These are phyloP conservation scores for Sugiyamaella mastotermitis DNA, from an alignment of 805 yeast species.

Conservation along the genomic window DNA sequence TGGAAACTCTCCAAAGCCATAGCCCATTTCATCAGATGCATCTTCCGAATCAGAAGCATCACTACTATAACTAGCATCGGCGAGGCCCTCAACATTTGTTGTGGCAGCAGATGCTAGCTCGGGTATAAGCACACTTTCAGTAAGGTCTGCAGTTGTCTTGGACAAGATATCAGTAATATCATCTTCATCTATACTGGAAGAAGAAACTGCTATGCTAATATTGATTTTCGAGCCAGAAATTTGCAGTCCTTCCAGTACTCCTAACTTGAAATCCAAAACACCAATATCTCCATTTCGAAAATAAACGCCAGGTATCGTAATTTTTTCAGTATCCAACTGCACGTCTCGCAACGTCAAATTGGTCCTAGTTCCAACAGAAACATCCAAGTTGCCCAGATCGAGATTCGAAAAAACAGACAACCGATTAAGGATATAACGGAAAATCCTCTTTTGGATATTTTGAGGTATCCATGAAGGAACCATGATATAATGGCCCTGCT, in stretches of 20 bases:
- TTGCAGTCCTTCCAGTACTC: conserved; percentile 65
- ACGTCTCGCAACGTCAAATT: conserved; percentile 45
- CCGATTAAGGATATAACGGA: conserved; percentile 75
- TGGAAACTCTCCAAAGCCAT: conserved; percentile 28
- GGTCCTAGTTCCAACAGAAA: conserved; percentile 58
- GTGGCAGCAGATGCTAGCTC: neutral
- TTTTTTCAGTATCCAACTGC: conserved; percentile 63
- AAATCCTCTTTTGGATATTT: conserved; percentile 73
- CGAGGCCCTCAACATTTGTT: no score
- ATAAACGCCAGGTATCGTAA: conserved; percentile 57
- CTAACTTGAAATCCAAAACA: conserved; percentile 50
- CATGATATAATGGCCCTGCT: no score
- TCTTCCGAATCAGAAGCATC: neutral
- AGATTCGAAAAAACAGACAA: conserved; percentile 75
- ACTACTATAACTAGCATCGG: neutral
- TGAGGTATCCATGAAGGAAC: conserved; percentile 57
- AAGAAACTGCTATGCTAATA: conserved; percentile 38
- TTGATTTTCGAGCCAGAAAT: conserved; percentile 53
- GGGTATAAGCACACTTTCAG: conserved; percentile 43
- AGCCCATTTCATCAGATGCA: conserved; percentile 15
- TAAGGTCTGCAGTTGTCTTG: conserved; percentile 70
- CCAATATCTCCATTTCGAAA: conserved; percentile 57
- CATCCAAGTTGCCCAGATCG: conserved; percentile 75
- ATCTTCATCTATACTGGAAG: conserved; percentile 27
- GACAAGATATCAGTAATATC: conserved; percentile 47